A percentile compares a stretch with the other conserved stretches of the same genome.
These are phyloP conservation scores for Ananas comosus DNA, from an alignment of 176 grass and related monocot genomes.

Conservation along the genomic window DNA sequence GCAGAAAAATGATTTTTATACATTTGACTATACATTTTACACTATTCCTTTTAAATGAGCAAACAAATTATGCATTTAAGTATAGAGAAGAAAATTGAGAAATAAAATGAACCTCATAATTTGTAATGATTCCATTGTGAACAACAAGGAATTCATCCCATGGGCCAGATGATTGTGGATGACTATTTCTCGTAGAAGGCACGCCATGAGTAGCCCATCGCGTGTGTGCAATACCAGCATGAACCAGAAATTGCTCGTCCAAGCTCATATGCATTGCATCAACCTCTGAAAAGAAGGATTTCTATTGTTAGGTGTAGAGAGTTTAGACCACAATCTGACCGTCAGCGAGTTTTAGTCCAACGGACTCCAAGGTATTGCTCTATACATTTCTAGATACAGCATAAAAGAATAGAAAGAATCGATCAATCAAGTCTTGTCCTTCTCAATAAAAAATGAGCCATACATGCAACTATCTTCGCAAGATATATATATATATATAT, in stretches of 20 bases:
- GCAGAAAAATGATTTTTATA: background rate
- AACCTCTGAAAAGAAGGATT: constrained; percentile 39
- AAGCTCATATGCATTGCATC: constrained; percentile 78
- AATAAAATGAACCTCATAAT: constrained; percentile 69
- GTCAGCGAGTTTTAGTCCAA: too few relatives aligned
- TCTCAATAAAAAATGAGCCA: too few relatives aligned
- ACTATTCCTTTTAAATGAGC: background rate
- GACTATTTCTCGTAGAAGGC: constrained; percentile 82
- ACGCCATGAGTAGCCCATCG: constrained; percentile 94
- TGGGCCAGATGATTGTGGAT: constrained; percentile 81
- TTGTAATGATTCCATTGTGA: constrained; percentile 99
- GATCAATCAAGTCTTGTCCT: too few relatives aligned
- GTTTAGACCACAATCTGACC: too few relatives aligned
- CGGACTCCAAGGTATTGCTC: too few relatives aligned
- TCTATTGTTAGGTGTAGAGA: background rate
- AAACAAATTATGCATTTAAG: background rate
- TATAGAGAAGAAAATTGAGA: background rate
- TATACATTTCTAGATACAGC: too few relatives aligned
- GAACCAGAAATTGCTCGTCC: constrained; percentile 53
- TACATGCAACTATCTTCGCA: too few relatives aligned
- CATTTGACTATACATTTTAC: background rate
- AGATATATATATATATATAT: too few relatives aligned
- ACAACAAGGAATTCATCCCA: constrained; percentile 90
- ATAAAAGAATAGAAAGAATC: too few relatives aligned
- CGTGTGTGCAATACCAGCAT: constrained; percentile 94